Conservation (phyloP, 2,329 filamentous ascomycete species). For the Monilinia laxa region DNA sequence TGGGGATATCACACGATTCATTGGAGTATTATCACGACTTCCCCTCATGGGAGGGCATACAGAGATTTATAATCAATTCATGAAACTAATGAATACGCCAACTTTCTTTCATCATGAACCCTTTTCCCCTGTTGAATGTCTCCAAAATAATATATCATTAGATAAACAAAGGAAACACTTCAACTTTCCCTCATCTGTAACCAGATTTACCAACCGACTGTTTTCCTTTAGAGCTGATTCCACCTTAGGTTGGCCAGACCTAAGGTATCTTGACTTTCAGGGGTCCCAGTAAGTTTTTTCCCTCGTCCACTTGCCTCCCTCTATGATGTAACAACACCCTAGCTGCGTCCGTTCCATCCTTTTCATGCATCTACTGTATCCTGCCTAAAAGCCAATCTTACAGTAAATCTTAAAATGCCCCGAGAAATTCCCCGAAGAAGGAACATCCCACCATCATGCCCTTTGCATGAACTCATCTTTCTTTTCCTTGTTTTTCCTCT, state of each 20-base stretch:
- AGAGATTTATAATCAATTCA: neutral
- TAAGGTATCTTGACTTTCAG: neutral
- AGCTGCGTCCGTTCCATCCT: neutral
- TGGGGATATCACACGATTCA: too few relatives aligned
- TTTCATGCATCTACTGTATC: neutral
- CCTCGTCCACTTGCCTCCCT: neutral
- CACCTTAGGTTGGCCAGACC: constrained; percentile 12
- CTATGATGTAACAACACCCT: too few relatives aligned
- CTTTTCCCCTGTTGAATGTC: neutral
- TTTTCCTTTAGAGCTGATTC: neutral
- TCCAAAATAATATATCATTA: too few relatives aligned
- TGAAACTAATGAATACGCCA: neutral
- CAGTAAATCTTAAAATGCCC: neutral
- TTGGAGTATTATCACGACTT: neutral
- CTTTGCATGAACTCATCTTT: neutral
- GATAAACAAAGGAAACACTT: neutral
- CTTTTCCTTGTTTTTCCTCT: neutral
- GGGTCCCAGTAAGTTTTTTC: neutral
- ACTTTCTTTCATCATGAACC: too few relatives aligned
- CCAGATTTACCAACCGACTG: neutral
- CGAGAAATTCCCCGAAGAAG: neutral
- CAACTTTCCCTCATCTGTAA: too few relatives aligned
- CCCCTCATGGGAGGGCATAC: neutral
- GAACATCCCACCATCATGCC: neutral
- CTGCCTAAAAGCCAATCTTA: too few relatives aligned